phyloP scores from a whole-genome alignment of 306 rosid species.

The Biancaea sappan region DNA sequence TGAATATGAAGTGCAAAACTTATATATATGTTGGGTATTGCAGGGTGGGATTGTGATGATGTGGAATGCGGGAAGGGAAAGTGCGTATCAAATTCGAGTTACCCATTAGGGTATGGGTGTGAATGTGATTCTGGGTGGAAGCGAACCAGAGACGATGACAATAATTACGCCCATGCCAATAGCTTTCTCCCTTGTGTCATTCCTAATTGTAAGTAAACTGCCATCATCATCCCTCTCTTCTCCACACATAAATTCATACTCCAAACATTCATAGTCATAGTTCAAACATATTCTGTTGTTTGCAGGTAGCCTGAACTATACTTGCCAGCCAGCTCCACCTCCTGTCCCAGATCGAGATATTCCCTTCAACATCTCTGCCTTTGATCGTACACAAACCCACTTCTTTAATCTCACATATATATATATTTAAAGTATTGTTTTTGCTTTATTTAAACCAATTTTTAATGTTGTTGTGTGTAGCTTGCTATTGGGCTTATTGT shows the following conservation, averaged over 20 bases:
- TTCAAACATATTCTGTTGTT: not conserved
- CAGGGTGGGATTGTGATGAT: slow-evolving; percentile 59
- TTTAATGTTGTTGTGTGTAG: too few relatives aligned
- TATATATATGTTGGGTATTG: slow-evolving; percentile 7
- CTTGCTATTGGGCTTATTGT: slow-evolving; percentile 86
- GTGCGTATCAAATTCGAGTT: slow-evolving; percentile 38
- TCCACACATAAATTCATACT: not conserved
- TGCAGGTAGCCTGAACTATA: slow-evolving; percentile 68
- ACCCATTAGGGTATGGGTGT: slow-evolving; percentile 53
- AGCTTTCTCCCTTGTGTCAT: slow-evolving; percentile 89
- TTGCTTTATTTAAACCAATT: too few relatives aligned
- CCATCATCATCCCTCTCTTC: not conserved
- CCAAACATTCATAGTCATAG: not conserved
- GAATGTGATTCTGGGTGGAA: slow-evolving; percentile 71
- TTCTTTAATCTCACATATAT: too few relatives aligned
- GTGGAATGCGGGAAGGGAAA: slow-evolving; percentile 82
- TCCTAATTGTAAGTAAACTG: slow-evolving; percentile 82
- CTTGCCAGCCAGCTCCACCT: slow-evolving; percentile 79
- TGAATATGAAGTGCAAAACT: not conserved
- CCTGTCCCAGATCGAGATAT: slow-evolving; percentile 51
- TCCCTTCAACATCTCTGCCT: slow-evolving; percentile 58
- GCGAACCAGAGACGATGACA: slow-evolving; percentile 48
- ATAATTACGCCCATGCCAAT: slow-evolving; percentile 37
- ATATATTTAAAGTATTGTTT: too few relatives aligned
- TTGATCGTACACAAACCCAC: slow-evolving; percentile 55